These are phyloP conservation scores for Cyclotella sp. DNA, from an alignment of 108 stramenopile species.

Conservation along the genomic window DNA sequence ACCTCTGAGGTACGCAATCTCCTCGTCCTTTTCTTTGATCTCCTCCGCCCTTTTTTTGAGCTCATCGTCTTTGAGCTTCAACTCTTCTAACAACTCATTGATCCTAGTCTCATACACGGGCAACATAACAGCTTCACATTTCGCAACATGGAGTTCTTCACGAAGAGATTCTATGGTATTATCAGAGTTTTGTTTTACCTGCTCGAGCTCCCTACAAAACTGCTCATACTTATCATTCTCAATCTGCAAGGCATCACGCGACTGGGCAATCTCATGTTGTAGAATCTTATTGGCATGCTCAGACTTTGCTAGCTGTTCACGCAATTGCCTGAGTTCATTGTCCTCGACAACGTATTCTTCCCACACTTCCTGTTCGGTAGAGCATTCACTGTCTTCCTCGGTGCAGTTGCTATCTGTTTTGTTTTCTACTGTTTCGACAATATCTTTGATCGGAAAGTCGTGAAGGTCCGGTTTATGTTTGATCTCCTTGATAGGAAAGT, in stretches of 20 bases:
- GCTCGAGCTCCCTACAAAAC: constrained; percentile 4
- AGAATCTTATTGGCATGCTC: constrained; percentile 19
- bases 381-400: not conserved
- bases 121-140: constrained; percentile 3
- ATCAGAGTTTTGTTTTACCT: constrained; percentile 2
- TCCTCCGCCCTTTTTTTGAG: not conserved
- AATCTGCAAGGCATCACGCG: not conserved
- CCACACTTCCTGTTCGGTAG: constrained; percentile 20
- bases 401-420: constrained; percentile 12
- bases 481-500: not conserved
- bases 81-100: constrained; percentile 13
- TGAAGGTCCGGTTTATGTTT: not conserved
- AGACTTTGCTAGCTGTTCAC: constrained; percentile 19
- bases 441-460: not conserved
- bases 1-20: constrained; percentile 1
- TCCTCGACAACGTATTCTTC: constrained; percentile 19
- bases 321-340: constrained; percentile 11
- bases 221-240: constrained; percentile 20
- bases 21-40: constrained; percentile 1
- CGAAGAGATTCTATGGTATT: constrained; percentile 9
- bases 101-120: constrained; percentile 18
- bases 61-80: constrained; percentile 6
- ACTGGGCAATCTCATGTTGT: constrained; percentile 5
- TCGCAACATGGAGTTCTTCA: constrained; percentile 2
- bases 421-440: not conserved